These are phyloP conservation scores for Ascosphaera aggregata DNA, from an alignment of 2,329 filamentous ascomycete genomes.

Conservation along the genomic window DNA sequence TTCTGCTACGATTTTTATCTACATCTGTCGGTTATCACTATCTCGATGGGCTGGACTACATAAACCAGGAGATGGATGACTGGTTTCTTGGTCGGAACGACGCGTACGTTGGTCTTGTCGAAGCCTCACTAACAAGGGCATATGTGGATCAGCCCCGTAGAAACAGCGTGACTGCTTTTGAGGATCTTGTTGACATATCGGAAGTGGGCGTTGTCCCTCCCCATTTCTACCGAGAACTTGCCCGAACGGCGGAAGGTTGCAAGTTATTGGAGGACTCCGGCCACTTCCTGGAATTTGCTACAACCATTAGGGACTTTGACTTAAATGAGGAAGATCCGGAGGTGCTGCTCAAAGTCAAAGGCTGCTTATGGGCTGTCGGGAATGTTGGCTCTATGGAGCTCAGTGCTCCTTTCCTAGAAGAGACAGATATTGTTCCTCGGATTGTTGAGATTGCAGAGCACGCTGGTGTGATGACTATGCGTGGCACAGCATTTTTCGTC, in stretches of 20 bases:
- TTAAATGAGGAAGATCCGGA: constrained; percentile 71
- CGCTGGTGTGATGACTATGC: constrained; percentile 74
- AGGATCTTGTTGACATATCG: constrained; percentile 35
- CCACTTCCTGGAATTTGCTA: constrained; percentile 83
- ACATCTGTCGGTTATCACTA: constrained; percentile 97
- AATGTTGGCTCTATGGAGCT: constrained; percentile 98
- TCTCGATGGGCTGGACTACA: constrained; percentile 88
- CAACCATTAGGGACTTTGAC: constrained; percentile 68
- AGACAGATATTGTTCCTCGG: constrained; percentile 63
- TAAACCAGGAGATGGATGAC: constrained; percentile 98
- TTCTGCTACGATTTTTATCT: constrained; percentile 77
- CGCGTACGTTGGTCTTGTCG: constrained; percentile 80
- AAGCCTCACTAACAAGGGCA: constrained; percentile 78
- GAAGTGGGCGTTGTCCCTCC: constrained; percentile 50
- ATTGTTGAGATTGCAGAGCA: constrained; percentile 75
- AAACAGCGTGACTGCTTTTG: constrained; percentile 24
- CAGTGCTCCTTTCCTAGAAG: constrained; percentile 80
- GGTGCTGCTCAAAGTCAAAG: constrained; percentile 79
- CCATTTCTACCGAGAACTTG: constrained; percentile 91
- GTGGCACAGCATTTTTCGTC: constrained; percentile 93
- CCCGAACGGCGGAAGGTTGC: constrained; percentile 79
- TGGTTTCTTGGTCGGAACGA: constrained; percentile 97
- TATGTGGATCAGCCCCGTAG: constrained; percentile 34
- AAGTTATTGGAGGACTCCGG: constrained; percentile 75
- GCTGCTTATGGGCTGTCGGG: constrained; percentile 89